These are phyloP conservation scores for Mucor piriformis DNA, from an alignment of 371 early-diverging fungal genomes.

Conservation along the genomic window DNA sequence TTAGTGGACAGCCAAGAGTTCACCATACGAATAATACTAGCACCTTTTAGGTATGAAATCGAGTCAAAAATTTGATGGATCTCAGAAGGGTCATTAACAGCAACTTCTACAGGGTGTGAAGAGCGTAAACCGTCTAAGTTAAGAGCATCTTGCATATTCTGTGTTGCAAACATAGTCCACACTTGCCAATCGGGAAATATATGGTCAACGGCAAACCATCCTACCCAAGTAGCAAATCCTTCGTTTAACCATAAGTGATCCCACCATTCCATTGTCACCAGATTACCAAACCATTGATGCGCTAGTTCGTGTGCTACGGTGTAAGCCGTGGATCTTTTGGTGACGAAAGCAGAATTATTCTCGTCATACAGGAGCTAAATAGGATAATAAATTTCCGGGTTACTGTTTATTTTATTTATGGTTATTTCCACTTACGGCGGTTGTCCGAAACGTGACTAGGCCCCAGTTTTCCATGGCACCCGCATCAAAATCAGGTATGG, in stretches of 20 bases:
- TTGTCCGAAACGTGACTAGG: conserved; percentile 88
- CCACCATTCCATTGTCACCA: conserved; percentile 87
- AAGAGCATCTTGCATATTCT: conserved; percentile 73
- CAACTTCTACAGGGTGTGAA: conserved; percentile 93
- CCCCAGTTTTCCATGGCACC: conserved; percentile 97
- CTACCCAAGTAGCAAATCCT: conserved; percentile 96
- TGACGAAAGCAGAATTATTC: conserved; percentile 58
- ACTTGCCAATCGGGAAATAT: conserved; percentile 81
- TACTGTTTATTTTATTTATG: too few relatives aligned
- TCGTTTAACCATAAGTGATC: conserved; percentile 96
- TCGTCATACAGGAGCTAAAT: conserved; percentile 71
- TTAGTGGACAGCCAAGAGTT: conserved; percentile 78
- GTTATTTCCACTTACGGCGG: conserved; percentile 36
- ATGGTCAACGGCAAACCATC: conserved; percentile 78
- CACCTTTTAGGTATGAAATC: conserved; percentile 92
- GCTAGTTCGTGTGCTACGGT: conserved; percentile 94
- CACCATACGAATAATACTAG: conserved; percentile 91
- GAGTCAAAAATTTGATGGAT: conserved; percentile 85
- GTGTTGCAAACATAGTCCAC: conserved; percentile 78
- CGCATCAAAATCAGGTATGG: conserved; percentile 88
- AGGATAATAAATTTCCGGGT: too few relatives aligned
- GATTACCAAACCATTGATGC: conserved; percentile 98
- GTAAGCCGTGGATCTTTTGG: conserved; percentile 81
- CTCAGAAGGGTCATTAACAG: conserved; percentile 78
- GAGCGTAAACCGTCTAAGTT: conserved; percentile 79